Evolutionary conservation across 768 basidiomycete species (phyloP).

Genomic region (Leccinum rimulosum): DNA sequence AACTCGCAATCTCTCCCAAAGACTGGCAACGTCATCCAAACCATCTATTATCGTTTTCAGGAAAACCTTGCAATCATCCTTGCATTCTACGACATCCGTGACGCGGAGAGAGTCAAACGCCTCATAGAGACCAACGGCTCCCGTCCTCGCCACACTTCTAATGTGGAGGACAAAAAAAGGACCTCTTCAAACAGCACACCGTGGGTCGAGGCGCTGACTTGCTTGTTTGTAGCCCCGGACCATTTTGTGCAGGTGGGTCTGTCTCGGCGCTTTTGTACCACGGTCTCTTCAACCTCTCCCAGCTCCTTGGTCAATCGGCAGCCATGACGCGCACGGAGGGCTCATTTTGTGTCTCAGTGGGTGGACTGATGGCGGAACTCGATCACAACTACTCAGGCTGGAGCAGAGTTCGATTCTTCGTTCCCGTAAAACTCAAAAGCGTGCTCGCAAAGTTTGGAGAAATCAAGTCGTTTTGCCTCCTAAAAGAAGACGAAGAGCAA

Average conservation of each 20-base stretch:
- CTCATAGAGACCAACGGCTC: constrained; percentile 33
- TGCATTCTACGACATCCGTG: constrained; percentile 59
- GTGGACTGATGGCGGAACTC: constrained; percentile 17
- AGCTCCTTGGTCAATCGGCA: constrained; percentile 50
- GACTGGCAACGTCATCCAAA: constrained; percentile 43
- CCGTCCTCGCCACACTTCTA: not conserved
- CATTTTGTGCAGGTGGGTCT: constrained; percentile 44
- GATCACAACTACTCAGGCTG: constrained; percentile 23
- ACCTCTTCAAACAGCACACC: not conserved
- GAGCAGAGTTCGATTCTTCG: constrained; percentile 25
- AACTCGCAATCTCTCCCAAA: constrained; percentile 11
- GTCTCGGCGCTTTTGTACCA: constrained; percentile 1
- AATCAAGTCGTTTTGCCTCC: constrained; percentile 26
- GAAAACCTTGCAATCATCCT: constrained; percentile 52
- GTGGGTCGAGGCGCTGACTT: constrained; percentile 35
- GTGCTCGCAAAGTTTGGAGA: constrained; percentile 32
- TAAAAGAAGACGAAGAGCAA: constrained; percentile 26
- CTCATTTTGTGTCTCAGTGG: constrained; percentile 48
- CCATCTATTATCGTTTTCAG: constrained; percentile 53
- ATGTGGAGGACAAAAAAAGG: constrained; percentile 9
- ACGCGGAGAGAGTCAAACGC: constrained; percentile 46
- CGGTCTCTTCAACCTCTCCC: constrained; percentile 6
- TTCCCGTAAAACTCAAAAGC: constrained; percentile 30
- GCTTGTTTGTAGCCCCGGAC: constrained; percentile 44
- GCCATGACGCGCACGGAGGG: constrained; percentile 54